phyloP scores from a whole-genome alignment of 345 rosid species.

The Dimocarpus longan region DNA sequence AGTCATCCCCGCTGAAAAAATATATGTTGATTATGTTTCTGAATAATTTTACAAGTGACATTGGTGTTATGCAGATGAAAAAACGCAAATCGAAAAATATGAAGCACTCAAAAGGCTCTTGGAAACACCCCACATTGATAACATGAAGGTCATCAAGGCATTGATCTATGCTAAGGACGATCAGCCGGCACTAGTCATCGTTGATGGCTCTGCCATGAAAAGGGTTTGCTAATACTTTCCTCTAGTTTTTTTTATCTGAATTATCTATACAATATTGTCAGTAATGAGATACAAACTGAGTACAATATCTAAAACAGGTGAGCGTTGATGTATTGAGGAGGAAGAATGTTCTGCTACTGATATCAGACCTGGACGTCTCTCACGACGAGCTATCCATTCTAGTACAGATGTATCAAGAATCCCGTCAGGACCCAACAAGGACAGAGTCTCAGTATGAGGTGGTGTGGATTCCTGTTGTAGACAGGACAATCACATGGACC shows the following conservation, averaged over 20 bases:
- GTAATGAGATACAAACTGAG: background rate
- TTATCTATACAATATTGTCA: background rate
- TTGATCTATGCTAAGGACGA: slow-evolving; percentile 57
- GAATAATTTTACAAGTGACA: background rate
- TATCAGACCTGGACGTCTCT: slow-evolving; percentile 54
- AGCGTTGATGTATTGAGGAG: slow-evolving; percentile 48
- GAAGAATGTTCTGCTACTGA: slow-evolving; percentile 53
- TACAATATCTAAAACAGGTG: slow-evolving; percentile 33
- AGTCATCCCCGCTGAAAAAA: background rate
- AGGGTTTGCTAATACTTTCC: slow-evolving; percentile 35
- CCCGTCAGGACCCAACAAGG: slow-evolving; percentile 34
- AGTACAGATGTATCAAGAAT: slow-evolving; percentile 41
- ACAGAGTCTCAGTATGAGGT: slow-evolving; percentile 56
- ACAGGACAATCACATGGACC: slow-evolving; percentile 36
- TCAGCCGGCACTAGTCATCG: slow-evolving; percentile 36
- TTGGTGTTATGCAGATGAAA: slow-evolving; percentile 46
- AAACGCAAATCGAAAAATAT: slow-evolving; percentile 45
- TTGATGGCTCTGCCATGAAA: slow-evolving; percentile 48
- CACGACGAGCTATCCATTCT: slow-evolving; percentile 43
- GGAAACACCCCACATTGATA: slow-evolving; percentile 53
- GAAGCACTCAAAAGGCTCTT: slow-evolving; percentile 44
- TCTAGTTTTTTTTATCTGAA: background rate
- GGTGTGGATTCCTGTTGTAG: slow-evolving; percentile 67
- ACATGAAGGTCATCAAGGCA: slow-evolving; percentile 63
- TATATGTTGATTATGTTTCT: background rate